Evolutionary conservation across 2,329 filamentous ascomycete species (phyloP).

Genomic region (Intubia oerlemansii): DNA sequence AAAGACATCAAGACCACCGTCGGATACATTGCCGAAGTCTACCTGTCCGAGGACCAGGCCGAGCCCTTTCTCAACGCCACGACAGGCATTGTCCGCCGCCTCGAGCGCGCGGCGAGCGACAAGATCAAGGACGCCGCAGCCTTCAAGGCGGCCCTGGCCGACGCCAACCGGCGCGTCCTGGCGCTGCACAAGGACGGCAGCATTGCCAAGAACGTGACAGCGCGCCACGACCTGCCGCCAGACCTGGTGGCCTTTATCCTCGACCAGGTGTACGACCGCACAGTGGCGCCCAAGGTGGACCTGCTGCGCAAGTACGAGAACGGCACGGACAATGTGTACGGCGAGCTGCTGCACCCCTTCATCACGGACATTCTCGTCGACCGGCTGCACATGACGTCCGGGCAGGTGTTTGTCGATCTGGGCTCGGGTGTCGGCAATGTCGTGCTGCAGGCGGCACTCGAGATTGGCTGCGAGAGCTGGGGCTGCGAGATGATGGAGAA

Average conservation of each 20-base stretch:
- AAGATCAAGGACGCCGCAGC: slow-evolving; percentile 41
- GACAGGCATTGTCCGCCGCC: slow-evolving; percentile 51
- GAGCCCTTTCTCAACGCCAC: slow-evolving; percentile 49
- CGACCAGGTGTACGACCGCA: slow-evolving; percentile 75
- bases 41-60: slow-evolving; percentile 50
- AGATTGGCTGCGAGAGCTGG: slow-evolving; percentile 87
- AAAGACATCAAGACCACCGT: slow-evolving; percentile 53
- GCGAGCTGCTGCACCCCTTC: slow-evolving; percentile 73
- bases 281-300: slow-evolving; percentile 75
- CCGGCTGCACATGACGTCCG: slow-evolving; percentile 55
- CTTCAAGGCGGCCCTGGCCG: slow-evolving; percentile 50
- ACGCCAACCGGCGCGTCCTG: slow-evolving; percentile 56
- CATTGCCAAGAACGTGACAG: slow-evolving; percentile 50
- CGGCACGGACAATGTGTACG: slow-evolving; percentile 85
- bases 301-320: slow-evolving; percentile 69
- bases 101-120: slow-evolving; percentile 52
- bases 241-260: slow-evolving; percentile 63
- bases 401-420: slow-evolving; percentile 80
- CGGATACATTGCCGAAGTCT: slow-evolving; percentile 49
- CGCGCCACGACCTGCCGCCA: slow-evolving; percentile 45
- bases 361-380: slow-evolving; percentile 60
- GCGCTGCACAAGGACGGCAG: slow-evolving; percentile 46
- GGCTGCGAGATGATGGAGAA: slow-evolving; percentile 94
- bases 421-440: slow-evolving; percentile 95
- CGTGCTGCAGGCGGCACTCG: slow-evolving; percentile 77